Percentiles rank a stretch among this genome's conserved stretches.
These are phyloP conservation scores for Akebia trifoliata DNA, from an alignment of 164 flowering plant genomes.

Conservation along the genomic window DNA sequence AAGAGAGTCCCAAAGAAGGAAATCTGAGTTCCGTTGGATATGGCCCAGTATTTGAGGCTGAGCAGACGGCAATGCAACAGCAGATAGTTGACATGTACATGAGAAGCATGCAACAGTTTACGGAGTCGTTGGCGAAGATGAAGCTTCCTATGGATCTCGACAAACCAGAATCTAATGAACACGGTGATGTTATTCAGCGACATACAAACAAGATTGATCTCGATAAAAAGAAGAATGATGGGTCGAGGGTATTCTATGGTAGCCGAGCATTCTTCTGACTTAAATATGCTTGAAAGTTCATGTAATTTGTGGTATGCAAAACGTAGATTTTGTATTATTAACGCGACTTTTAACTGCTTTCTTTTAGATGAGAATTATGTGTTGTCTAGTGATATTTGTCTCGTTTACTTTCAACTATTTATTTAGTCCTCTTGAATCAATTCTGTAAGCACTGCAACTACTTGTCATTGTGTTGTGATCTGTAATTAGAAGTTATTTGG, in stretches of 20 bases:
- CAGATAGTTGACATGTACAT: slow-evolving; percentile 91
- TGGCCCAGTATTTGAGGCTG: slow-evolving; percentile 45
- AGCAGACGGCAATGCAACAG: slow-evolving; percentile 77
- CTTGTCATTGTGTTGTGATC: too few species aligned
- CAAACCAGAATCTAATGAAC: slow-evolving; percentile 28
- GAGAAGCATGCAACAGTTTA: slow-evolving; percentile 93
- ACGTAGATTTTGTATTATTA: not conserved
- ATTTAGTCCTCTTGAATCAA: too few species aligned
- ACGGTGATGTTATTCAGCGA: slow-evolving; percentile 34
- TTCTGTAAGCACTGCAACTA: too few species aligned
- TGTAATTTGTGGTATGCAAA: not conserved
- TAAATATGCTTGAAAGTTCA: slow-evolving; percentile 1
- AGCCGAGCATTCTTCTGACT: slow-evolving; percentile 68
- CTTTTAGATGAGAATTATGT: slow-evolving; percentile 8
- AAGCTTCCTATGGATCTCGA: slow-evolving; percentile 83
- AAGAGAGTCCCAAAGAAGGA: slow-evolving; percentile 24
- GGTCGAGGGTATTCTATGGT: slow-evolving; percentile 81
- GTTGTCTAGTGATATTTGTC: too few species aligned
- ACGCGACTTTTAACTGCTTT: slow-evolving; percentile 5
- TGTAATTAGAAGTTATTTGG: too few species aligned
- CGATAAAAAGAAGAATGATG: slow-evolving; percentile 61
- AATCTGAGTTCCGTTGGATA: slow-evolving; percentile 20
- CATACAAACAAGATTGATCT: slow-evolving; percentile 24
- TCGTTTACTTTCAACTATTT: too few species aligned
- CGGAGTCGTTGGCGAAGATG: slow-evolving; percentile 86